A percentile compares a stretch with the other conserved stretches of the same genome.
phyloP scores from a whole-genome alignment of 176 grass and related monocot genomes.

The Ampelocalamus luodianensis region DNA sequence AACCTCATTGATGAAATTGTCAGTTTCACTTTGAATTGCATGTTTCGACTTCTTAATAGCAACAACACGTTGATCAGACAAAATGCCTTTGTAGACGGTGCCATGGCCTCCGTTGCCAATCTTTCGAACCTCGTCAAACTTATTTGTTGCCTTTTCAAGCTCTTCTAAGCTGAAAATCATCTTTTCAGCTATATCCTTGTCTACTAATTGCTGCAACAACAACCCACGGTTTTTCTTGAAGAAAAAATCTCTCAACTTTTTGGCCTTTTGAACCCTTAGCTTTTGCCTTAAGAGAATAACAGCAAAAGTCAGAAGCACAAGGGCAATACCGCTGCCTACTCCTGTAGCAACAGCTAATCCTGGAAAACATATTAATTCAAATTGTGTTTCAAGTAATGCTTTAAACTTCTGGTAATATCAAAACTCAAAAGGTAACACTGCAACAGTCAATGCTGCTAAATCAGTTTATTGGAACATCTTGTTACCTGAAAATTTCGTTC shows the following conservation, averaged over 20 bases:
- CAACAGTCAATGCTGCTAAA: background rate
- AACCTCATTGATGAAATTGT: slow-evolving; percentile 19
- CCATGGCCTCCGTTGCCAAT: slow-evolving; percentile 29
- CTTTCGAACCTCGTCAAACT: background rate
- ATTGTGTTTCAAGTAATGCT: background rate
- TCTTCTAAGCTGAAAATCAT: slow-evolving; percentile 40
- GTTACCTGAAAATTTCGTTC: slow-evolving; percentile 9
- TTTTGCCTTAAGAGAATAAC: slow-evolving; percentile 21
- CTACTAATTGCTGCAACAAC: slow-evolving; percentile 36
- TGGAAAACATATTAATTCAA: slow-evolving; percentile 19
- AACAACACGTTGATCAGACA: slow-evolving; percentile 27
- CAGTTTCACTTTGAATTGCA: slow-evolving; percentile 16
- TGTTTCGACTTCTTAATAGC: slow-evolving; percentile 22
- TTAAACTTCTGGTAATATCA: background rate
- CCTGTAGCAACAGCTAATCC: slow-evolving; percentile 29
- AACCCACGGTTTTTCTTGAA: slow-evolving; percentile 43
- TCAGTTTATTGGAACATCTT: background rate
- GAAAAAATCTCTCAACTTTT: slow-evolving; percentile 6
- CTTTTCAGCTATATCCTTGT: slow-evolving; percentile 44
- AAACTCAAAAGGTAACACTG: background rate
- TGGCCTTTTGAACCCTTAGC: slow-evolving; percentile 22
- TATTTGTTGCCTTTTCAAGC: slow-evolving; percentile 34
- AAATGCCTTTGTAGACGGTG: slow-evolving; percentile 28
- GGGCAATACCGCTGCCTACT: background rate
- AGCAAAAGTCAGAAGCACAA: slow-evolving; percentile 34